phyloP scores from a whole-genome alignment of 495 filamentous ascomycete species.

The Pyrenula aspistea region DNA sequence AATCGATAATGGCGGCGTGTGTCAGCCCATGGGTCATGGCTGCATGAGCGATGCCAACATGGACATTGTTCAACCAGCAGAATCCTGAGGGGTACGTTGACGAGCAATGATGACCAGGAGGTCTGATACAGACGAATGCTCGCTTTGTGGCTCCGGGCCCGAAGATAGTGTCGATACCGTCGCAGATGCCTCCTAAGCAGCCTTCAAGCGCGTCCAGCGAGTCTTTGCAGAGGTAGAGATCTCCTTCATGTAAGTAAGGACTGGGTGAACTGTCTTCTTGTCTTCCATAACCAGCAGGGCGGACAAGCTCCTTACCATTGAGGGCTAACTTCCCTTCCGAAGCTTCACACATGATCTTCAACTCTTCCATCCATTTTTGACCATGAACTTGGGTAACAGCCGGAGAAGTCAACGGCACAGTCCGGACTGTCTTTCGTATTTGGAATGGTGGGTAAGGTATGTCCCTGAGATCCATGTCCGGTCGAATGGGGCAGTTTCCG shows the following conservation, averaged over 20 bases:
- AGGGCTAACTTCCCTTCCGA: slow-evolving; percentile 62
- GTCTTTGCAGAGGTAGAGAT: slow-evolving; percentile 79
- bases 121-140: slow-evolving; percentile 74
- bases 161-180: slow-evolving; percentile 83
- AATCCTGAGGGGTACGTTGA: slow-evolving; percentile 81
- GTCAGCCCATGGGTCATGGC: slow-evolving; percentile 72
- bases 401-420: slow-evolving; percentile 49
- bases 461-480: slow-evolving; percentile 30
- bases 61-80: slow-evolving; percentile 98
- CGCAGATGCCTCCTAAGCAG: slow-evolving; percentile 76
- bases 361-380: slow-evolving; percentile 78
- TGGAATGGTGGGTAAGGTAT: slow-evolving; percentile 62
- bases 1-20: slow-evolving; percentile 92
- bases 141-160: slow-evolving; percentile 41
- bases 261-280: slow-evolving; percentile 27
- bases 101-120: slow-evolving; percentile 91
- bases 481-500: slow-evolving; percentile 53
- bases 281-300: slow-evolving; percentile 37
- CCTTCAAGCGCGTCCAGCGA: slow-evolving; percentile 82
- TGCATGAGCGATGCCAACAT: slow-evolving; percentile 88
- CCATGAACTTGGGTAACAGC: slow-evolving; percentile 79
- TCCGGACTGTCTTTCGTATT: slow-evolving; percentile 61
- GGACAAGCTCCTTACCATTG: slow-evolving; percentile 61
- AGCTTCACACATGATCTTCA: slow-evolving; percentile 69
- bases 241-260: slow-evolving; percentile 59